Conservation (phyloP, 2,329 filamentous ascomycete species). For the Nemania abortiva region DNA sequence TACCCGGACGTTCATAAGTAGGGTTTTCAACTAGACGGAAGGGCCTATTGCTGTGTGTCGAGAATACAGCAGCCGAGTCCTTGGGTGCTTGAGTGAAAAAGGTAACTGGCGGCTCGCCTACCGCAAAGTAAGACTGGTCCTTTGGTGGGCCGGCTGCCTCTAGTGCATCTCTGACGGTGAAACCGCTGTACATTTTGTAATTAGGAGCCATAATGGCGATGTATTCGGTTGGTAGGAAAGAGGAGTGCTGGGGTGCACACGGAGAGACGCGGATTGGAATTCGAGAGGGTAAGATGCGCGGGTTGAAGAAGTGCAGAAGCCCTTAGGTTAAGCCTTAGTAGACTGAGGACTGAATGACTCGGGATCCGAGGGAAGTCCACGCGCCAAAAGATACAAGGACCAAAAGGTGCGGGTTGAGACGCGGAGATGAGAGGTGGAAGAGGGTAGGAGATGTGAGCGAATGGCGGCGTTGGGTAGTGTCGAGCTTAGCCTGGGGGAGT, state of each 20-base stretch:
- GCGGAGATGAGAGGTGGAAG: conserved; percentile 4
- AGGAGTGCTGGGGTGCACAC: neutral
- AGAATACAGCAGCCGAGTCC: conserved; percentile 54
- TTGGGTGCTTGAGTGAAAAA: conserved; percentile 42
- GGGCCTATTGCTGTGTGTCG: conserved; percentile 51
- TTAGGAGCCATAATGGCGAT: conserved; percentile 34
- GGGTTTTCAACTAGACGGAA: conserved; percentile 51
- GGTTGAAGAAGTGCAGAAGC: neutral
- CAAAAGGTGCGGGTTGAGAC: neutral
- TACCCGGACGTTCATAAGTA: conserved; percentile 46
- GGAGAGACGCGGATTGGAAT: neutral
- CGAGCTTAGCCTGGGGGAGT: neutral
- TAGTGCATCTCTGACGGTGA: conserved; percentile 37
- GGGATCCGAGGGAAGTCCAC: neutral
- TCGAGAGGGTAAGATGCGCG: neutral
- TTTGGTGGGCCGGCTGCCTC: conserved; percentile 37
- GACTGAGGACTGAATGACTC: neutral
- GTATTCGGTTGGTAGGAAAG: too few species aligned
- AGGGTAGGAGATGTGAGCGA: neutral
- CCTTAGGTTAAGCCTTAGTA: neutral
- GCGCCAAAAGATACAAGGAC: conserved; percentile 13
- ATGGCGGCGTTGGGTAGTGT: neutral
- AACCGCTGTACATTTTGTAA: conserved; percentile 35
- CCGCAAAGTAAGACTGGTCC: conserved; percentile 23
- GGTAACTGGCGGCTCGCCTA: conserved; percentile 38